Evolutionary conservation across 306 rosid species (phyloP).

Genomic region (Cicer judaicum): DNA sequence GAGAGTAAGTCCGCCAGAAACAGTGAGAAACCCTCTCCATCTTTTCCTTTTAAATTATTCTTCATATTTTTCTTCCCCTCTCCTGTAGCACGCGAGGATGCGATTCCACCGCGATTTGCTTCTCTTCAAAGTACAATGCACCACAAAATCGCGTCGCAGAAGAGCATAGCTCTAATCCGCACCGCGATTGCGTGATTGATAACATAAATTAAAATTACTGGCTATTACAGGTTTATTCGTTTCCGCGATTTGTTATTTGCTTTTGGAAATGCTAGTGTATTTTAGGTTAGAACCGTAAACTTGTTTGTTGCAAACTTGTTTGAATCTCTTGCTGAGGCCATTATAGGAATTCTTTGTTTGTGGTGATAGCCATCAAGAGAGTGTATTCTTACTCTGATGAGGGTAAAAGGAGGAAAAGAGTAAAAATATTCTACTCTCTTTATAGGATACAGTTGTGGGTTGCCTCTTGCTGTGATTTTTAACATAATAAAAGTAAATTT

Average conservation of each 20-base stretch:
- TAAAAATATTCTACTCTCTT: neutral
- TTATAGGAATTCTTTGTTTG: too few species aligned
- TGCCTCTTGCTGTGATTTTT: neutral
- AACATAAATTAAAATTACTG: neutral
- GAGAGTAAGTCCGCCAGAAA: neutral
- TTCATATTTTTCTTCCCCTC: neutral
- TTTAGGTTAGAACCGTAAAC: too few species aligned
- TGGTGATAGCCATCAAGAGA: too few species aligned
- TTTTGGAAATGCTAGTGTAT: too few species aligned
- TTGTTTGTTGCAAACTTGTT: too few species aligned
- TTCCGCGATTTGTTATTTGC: too few species aligned
- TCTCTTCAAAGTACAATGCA: too few species aligned
- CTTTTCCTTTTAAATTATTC: neutral
- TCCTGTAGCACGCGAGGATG: neutral
- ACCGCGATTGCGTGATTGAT: neutral
- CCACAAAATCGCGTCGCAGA: neutral
- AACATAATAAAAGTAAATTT: neutral
- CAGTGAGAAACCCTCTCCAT: neutral
- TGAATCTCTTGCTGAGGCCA: too few species aligned
- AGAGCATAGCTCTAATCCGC: neutral
- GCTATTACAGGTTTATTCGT: too few species aligned
- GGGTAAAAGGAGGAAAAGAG: too few species aligned
- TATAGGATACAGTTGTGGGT: neutral
- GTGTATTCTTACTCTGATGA: too few species aligned
- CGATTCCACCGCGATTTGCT: neutral